Evolutionary conservation across 495 filamentous ascomycete species (phyloP).

Genomic region (Pseudotulostoma volvatum): DNA sequence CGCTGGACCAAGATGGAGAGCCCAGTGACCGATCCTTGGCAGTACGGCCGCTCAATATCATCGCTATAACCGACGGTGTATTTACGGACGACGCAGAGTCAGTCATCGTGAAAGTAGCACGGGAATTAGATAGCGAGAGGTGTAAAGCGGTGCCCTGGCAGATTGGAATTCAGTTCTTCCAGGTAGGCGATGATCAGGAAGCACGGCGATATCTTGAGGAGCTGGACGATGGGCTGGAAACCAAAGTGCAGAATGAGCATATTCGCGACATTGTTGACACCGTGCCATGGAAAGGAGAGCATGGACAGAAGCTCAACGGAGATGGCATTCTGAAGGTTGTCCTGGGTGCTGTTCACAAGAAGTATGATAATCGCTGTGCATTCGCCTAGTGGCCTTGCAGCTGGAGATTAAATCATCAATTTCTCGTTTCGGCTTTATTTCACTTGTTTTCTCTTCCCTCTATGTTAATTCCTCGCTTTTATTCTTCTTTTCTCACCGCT

Average conservation of each 20-base stretch:
- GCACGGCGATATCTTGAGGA: constrained; percentile 50
- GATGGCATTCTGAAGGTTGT: constrained; percentile 74
- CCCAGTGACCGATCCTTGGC: constrained; percentile 1
- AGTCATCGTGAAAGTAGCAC: constrained; percentile 49
- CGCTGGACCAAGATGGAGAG: constrained; percentile 21
- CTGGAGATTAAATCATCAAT: too few relatives aligned
- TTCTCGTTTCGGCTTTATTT: too few relatives aligned
- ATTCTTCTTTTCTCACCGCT: constrained; percentile 3
- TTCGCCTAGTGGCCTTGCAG: not conserved
- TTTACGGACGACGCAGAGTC: constrained; percentile 69
- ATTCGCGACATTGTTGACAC: constrained; percentile 91
- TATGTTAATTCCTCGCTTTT: constrained; percentile 2
- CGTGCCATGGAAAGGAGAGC: constrained; percentile 47
- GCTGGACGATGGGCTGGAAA: constrained; percentile 61
- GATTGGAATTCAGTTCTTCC: constrained; percentile 92
- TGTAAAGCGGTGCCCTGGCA: constrained; percentile 66
- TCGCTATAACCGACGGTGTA: constrained; percentile 82
- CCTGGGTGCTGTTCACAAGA: constrained; percentile 52
- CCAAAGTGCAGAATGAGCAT: constrained; percentile 27
- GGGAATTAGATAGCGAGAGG: constrained; percentile 43
- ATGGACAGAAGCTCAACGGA: constrained; percentile 30
- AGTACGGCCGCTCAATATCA: constrained; percentile 79
- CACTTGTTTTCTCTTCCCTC: constrained; percentile 7
- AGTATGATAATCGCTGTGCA: constrained; percentile 16
- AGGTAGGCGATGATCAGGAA: constrained; percentile 60